A percentile compares a stretch with the other conserved stretches of the same genome.
Conservation (phyloP, 768 basidiomycete species). For the Leucosporidium yakuticum region DNA sequence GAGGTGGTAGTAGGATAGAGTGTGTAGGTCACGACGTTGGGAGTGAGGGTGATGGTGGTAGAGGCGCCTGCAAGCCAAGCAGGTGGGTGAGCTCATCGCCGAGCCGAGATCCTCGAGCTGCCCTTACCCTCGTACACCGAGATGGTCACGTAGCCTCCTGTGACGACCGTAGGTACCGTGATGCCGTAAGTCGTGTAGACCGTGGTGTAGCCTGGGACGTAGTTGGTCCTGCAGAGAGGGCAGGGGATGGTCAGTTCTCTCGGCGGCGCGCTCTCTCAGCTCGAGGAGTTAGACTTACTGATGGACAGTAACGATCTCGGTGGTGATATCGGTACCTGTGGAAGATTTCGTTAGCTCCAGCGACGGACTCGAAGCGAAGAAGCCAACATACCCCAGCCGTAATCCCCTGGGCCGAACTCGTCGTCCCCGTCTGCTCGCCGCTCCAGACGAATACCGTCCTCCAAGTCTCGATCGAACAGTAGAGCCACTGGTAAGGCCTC, state of each 20-base stretch:
- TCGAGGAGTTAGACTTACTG: background rate
- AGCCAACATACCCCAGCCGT: constrained; percentile 8
- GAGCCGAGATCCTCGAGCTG: fast-evolving
- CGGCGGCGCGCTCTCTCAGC: no score
- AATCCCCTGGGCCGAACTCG: constrained; percentile 10
- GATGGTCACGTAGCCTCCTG: background rate
- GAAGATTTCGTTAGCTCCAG: fast-evolving
- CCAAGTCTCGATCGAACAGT: background rate
- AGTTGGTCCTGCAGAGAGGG: background rate
- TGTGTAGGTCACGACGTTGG: background rate
- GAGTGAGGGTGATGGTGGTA: constrained; percentile 9
- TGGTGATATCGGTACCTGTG: constrained; percentile 14
- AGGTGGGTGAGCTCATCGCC: background rate
- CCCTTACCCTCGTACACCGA: constrained; percentile 10
- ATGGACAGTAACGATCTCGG: background rate
- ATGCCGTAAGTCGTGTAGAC: constrained; percentile 6
- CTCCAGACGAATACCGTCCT: background rate
- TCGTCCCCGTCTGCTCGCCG: background rate
- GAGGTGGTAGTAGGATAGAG: constrained; percentile 1
- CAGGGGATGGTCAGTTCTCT: background rate
- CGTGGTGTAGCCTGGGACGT: background rate
- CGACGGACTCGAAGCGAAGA: background rate
- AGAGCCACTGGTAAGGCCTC: no score
- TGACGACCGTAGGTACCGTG: background rate
- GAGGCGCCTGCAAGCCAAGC: background rate